Percentiles rank a stretch among this genome's conserved stretches.
Evolutionary conservation across 1,139 yeast genomes (phyloP).

Genomic region (Wickerhamiella pararugosa): DNA sequence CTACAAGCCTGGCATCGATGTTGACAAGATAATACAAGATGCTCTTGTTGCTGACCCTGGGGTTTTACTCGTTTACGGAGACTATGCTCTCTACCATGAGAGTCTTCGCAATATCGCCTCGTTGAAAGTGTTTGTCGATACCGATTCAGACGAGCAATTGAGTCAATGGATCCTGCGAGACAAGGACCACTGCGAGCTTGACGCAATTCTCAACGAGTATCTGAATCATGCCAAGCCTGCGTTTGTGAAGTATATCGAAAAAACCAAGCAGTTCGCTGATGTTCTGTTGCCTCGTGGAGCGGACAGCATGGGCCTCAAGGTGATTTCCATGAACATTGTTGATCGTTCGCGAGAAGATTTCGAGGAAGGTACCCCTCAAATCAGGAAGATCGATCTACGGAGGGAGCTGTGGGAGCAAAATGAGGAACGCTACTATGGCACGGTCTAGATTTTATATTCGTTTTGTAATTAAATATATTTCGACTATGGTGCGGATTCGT

Average conservation of each 20-base stretch:
- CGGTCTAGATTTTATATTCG: conserved; percentile 1
- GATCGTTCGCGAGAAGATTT: conserved; percentile 24
- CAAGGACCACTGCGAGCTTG: conserved; percentile 13
- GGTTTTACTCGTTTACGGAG: conserved; percentile 55
- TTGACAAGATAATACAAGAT: conserved; percentile 22
- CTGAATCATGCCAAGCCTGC: conserved; percentile 58
- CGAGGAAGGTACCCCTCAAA: background rate
- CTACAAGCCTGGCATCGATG: conserved; percentile 21
- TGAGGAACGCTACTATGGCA: conserved; percentile 8
- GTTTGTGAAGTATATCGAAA: conserved; percentile 56
- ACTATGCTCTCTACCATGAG: conserved; percentile 61
- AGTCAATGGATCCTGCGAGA: conserved; percentile 47
- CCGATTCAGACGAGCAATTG: conserved; percentile 73
- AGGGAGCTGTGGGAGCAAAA: conserved; percentile 6
- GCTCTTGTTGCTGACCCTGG: background rate
- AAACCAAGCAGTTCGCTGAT: conserved; percentile 70
- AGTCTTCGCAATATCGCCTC: conserved; percentile 43
- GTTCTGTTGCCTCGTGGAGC: conserved; percentile 68
- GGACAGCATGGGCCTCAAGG: conserved; percentile 38
- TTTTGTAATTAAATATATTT: background rate
- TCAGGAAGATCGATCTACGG: conserved; percentile 6
- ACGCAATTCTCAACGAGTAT: conserved; percentile 40
- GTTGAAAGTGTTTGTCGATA: conserved; percentile 63
- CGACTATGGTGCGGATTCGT: background rate
- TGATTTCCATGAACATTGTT: conserved; percentile 63